A percentile compares a stretch with the other conserved stretches of the same genome.
These are phyloP conservation scores for Pyrrhoderma noxium DNA, from an alignment of 1,284 basidiomycete species.

Conservation along the genomic window DNA sequence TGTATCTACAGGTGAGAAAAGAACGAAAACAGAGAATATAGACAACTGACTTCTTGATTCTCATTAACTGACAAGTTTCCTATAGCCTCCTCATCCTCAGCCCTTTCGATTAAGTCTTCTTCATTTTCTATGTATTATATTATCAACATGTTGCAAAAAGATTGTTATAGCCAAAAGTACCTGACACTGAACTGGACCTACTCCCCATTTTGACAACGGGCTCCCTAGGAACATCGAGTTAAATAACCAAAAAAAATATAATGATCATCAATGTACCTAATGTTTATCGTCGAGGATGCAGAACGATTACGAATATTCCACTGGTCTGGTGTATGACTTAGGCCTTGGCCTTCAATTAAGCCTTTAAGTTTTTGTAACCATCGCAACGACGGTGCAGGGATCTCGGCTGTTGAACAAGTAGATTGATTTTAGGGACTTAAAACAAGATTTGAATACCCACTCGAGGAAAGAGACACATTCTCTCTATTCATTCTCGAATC, in stretches of 20 bases:
- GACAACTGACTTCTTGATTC: constrained; percentile 56
- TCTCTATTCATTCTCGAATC: constrained; percentile 71
- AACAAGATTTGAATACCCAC: constrained; percentile 25
- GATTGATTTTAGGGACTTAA: background rate
- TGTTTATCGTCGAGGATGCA: background rate
- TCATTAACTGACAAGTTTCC: constrained; percentile 78
- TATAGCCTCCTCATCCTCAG: constrained; percentile 42
- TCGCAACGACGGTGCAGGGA: constrained; percentile 34
- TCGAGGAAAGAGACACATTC: constrained; percentile 55
- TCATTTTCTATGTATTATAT: background rate
- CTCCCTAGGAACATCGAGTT: background rate
- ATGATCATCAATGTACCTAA: background rate
- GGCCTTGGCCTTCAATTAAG: background rate
- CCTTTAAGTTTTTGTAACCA: constrained; percentile 5
- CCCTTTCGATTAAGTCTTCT: constrained; percentile 19
- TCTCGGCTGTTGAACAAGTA: constrained; percentile 3
- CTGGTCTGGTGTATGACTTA: background rate
- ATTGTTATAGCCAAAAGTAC: no score
- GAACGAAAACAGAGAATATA: background rate
- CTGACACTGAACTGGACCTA: background rate
- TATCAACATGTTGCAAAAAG: no score
- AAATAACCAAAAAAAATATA: background rate
- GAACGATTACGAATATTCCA: background rate
- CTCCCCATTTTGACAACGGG: background rate
- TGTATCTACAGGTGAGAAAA: constrained; percentile 24